phyloP scores from a whole-genome alignment of 2,329 filamentous ascomycete genomes.

The Fusarium abutilonis region DNA sequence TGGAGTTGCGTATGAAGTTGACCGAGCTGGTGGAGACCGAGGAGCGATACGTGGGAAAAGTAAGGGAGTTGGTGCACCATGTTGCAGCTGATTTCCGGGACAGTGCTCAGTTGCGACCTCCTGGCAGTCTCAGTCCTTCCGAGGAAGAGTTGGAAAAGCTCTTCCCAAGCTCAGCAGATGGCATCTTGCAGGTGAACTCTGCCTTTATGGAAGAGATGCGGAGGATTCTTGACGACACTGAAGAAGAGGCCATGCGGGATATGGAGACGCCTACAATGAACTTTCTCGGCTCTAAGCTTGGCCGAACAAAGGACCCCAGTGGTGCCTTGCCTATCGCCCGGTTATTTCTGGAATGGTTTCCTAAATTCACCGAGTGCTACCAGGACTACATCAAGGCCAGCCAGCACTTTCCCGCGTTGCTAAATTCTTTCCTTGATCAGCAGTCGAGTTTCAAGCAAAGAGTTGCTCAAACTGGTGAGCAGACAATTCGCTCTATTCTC shows the following conservation, averaged over 20 bases:
- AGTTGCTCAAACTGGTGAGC: slow-evolving; percentile 86
- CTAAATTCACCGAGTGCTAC: slow-evolving; percentile 89
- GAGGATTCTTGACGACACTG: slow-evolving; percentile 81
- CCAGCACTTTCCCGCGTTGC: slow-evolving; percentile 82
- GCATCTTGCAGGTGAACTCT: slow-evolving; percentile 83
- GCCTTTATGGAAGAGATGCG: slow-evolving; percentile 81
- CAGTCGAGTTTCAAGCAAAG: slow-evolving; percentile 84
- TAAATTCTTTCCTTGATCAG: slow-evolving; percentile 81
- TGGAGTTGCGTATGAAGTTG: slow-evolving; percentile 86
- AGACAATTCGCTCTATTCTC: slow-evolving; percentile 86
- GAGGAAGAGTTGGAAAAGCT: slow-evolving; percentile 77
- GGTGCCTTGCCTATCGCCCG: slow-evolving; percentile 82
- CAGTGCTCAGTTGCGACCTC: slow-evolving; percentile 67
- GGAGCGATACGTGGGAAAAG: slow-evolving; percentile 89
- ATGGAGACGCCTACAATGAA: slow-evolving; percentile 68
- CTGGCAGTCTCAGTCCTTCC: slow-evolving; percentile 74
- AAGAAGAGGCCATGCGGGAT: slow-evolving; percentile 80
- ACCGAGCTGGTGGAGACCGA: slow-evolving; percentile 92
- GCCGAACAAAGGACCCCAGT: slow-evolving; percentile 73
- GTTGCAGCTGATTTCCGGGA: slow-evolving; percentile 83
- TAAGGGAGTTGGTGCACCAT: slow-evolving; percentile 82
- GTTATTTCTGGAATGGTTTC: slow-evolving; percentile 89
- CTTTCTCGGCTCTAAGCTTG: slow-evolving; percentile 56
- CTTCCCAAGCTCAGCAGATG: slow-evolving; percentile 82
- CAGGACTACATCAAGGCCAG: slow-evolving; percentile 93